These are phyloP conservation scores for Cubamyces sp. DNA, from an alignment of 768 basidiomycete genomes.

Conservation along the genomic window DNA sequence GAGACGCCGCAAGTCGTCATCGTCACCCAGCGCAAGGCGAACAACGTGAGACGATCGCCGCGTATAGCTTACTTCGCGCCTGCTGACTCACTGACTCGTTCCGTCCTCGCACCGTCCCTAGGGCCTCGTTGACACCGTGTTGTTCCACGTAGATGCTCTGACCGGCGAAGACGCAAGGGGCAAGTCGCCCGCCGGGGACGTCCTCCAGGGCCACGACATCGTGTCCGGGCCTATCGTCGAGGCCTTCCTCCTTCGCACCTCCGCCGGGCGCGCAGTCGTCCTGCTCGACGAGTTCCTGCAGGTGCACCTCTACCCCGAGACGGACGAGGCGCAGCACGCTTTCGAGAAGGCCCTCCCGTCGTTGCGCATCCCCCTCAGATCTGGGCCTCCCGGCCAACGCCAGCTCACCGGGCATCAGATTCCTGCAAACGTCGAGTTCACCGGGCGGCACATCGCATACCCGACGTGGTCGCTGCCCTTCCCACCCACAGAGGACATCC, in stretches of 20 bases:
- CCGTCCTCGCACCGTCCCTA: conserved; percentile 32
- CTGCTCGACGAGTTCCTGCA: conserved; percentile 76
- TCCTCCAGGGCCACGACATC: conserved; percentile 62
- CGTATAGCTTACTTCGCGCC: neutral
- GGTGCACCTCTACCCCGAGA: conserved; percentile 73
- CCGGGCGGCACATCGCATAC: conserved; percentile 53
- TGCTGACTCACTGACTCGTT: neutral
- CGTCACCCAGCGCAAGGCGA: conserved; percentile 61
- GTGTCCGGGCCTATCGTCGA: conserved; percentile 64
- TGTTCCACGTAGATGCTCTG: conserved; percentile 79
- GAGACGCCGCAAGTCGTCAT: conserved; percentile 60
- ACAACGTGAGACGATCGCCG: conserved; percentile 53
- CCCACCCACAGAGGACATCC: conserved; percentile 59
- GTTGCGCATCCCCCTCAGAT: conserved; percentile 61
- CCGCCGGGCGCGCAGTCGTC: conserved; percentile 53
- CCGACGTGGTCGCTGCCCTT: conserved; percentile 70
- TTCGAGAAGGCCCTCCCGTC: conserved; percentile 49
- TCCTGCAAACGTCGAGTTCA: conserved; percentile 45
- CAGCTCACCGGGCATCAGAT: conserved; percentile 64
- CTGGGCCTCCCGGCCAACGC: conserved; percentile 44
- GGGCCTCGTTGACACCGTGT: conserved; percentile 68
- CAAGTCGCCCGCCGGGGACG: conserved; percentile 36
- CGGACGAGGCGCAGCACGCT: conserved; percentile 43
- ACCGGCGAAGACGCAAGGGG: conserved; percentile 63
- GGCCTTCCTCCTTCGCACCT: conserved; percentile 54